These are phyloP conservation scores for Gentiana straminea DNA, from an alignment of 257 asterid genomes.

Conservation along the genomic window DNA sequence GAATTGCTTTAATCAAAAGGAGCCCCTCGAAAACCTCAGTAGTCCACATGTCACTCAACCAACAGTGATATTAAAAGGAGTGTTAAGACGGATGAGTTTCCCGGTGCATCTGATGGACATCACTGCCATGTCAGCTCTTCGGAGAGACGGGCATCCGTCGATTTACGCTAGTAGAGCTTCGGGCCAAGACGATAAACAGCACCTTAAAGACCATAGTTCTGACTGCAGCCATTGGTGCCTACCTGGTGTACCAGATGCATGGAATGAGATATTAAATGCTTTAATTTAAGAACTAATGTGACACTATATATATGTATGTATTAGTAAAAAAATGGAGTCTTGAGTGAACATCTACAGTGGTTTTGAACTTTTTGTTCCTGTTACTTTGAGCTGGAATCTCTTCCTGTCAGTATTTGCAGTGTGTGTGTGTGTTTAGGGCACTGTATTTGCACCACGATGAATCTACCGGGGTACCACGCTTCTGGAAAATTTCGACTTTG, in stretches of 20 bases:
- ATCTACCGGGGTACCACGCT: too few relatives aligned
- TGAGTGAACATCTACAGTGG: too few relatives aligned
- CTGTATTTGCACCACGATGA: too few relatives aligned
- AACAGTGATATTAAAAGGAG: conserved; percentile 37
- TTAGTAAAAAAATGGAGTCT: too few relatives aligned
- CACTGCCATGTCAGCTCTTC: conserved; percentile 44
- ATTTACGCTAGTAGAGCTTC: conserved; percentile 35
- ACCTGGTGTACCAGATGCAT: conserved; percentile 88
- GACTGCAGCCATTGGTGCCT: conserved; percentile 96
- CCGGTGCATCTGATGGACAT: conserved; percentile 66
- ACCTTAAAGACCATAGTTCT: conserved; percentile 25
- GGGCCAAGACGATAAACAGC: conserved; percentile 41
- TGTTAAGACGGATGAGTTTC: conserved; percentile 42
- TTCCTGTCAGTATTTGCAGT: too few relatives aligned
- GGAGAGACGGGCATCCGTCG: conserved; percentile 89
- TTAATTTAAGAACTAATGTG: conserved; percentile 23
- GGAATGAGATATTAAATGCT: conserved; percentile 69
- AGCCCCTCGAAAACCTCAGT: conserved; percentile 38
- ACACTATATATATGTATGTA: not conserved
- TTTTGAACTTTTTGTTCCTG: too few relatives aligned
- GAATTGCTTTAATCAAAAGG: conserved; percentile 57
- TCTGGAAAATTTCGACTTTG: too few relatives aligned
- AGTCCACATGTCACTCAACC: conserved; percentile 43
- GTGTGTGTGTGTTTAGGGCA: too few relatives aligned
- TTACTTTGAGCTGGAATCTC: too few relatives aligned